phyloP scores from a whole-genome alignment of 495 filamentous ascomycete genomes.

The Xylaria flabelliformis region DNA sequence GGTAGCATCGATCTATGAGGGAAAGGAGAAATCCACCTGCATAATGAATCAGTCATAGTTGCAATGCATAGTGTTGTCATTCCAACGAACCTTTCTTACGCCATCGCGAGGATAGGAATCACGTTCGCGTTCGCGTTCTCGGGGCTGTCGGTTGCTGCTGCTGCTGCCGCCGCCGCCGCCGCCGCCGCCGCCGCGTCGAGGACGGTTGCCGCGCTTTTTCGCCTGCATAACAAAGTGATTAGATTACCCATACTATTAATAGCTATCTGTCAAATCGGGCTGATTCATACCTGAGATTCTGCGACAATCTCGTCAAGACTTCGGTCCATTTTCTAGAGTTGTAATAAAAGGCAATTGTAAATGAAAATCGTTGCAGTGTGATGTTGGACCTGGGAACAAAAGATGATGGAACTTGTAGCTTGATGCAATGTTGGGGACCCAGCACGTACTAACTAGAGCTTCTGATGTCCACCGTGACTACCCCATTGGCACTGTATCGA shows the following conservation, averaged over 20 bases:
- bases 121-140: conserved; percentile 44
- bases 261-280: conserved; percentile 10
- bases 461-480: background rate
- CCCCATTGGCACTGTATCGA: background rate
- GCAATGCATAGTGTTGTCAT: background rate
- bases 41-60: conserved; percentile 6
- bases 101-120: conserved; percentile 73
- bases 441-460: background rate
- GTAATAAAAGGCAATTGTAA: background rate
- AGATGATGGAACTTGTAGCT: background rate
- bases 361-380: background rate
- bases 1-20: conserved; percentile 38
- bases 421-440: background rate
- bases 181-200: conserved; percentile 41
- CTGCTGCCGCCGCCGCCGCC: conserved; percentile 48
- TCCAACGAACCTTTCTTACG: conserved; percentile 70
- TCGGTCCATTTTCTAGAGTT: conserved; percentile 68
- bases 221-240: conserved; percentile 30
- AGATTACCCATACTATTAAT: background rate
- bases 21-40: conserved; percentile 45
- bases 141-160: conserved; percentile 56
- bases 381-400: conserved; percentile 1
- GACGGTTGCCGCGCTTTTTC: conserved; percentile 37
- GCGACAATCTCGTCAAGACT: conserved; percentile 85
- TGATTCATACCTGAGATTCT: conserved; percentile 72